Evolutionary conservation across 441 rosid species (phyloP), one percentile per base, ranked within the genome.

Genomic region (Monsonia emarginata): DNA sequence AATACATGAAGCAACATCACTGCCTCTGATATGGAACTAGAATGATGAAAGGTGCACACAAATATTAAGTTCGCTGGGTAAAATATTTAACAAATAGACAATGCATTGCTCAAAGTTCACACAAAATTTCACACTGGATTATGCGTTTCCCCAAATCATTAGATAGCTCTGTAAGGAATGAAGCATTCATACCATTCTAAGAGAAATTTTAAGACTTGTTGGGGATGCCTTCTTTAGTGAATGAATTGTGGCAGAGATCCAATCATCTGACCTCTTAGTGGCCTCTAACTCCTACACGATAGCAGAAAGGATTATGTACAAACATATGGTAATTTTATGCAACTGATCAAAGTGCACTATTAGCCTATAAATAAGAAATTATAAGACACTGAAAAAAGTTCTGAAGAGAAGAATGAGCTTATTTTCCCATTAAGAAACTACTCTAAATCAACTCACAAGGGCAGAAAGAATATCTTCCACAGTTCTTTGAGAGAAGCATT

Each of bases 201-300:
- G 97, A 70, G 90, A 80, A 65, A 90, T 85, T 73, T 90, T 93
- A 66, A 93, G 97, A 81, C 97, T 90, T 46, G 85, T 88, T 58
- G 98, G 97, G 56, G 93, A 93, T 71, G 90, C 93, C 74, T 75
- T 81, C 78, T 83, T 90, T 78, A 92, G 65, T 11, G 84, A 72
- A 65, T 70, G 65, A 73, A 87, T 78, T 2, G 85, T 75, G 38
- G 80, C 34, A 61, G 81, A 66, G 74, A 86, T 72, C 98, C 96
- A 90, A 65, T 68, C 82, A 73, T 88, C 93, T 27, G 31, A 54
- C 76, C 46, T 66, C 26, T 65, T 46, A 57, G 54, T 56, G 62
- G 69, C 73, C 76, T 90, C 97, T 42, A 67, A 80, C 81, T 88
- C 97, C 98, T 90, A 70, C 64, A 42, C n/a, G n/a, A 75, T 38